Base-by-base conservation (phyloP, 2,329 filamentous ascomycete species). In the Xylaria sp. region DNA sequence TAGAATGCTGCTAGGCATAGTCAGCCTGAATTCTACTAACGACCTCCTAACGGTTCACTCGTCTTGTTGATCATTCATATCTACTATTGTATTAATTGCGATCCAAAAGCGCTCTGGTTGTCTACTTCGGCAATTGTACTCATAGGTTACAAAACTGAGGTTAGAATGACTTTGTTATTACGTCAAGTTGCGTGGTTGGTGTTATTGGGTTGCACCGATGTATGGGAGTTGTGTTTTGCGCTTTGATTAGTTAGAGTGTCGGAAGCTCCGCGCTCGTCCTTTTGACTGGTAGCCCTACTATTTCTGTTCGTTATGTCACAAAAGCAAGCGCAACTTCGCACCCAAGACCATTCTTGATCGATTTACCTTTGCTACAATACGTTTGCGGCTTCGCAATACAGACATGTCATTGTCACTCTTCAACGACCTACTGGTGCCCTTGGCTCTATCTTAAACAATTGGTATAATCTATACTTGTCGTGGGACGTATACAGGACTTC, bases 121-220 rank as follows among this genome's bases (percentile, higher is more conserved):
- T 49, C 37, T n/a, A 25, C 6, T n/a, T n/a, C n/a, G n/a, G 17
- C n/a, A 31, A 50, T 21, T 37, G 28, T n/a, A 23, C 23, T 38
- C n/a, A 21, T 45, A 15, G 2, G 28, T 3, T 42, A 35, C 19
- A 12, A 53, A 15, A 37, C 2, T 25, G n/a, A 53, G 33, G 46
- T 25, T 11, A 38, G 47, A 40, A 43, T 64, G 37, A 57, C 21
- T 33, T 19, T 31, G 38, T 17, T 50, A 53, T 66, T 64, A 66
- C 61, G 51, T 64, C 55, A 67, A 55, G 23, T 54, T 37, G 52
- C 28, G 43, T 45, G 19, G 23, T 19, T 1, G 17, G 25, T n/a
- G 33, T 37, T 38, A 11, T 45, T 52, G 8, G 14, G 5, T 43
- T 58, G 15, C 17, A n/a, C 19, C 12, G 19, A 19, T n/a, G 5